Percentiles rank a stretch among this genome's conserved stretches.
phyloP scores from a whole-genome alignment of 768 basidiomycete species.

The Lactarius trivialis region DNA sequence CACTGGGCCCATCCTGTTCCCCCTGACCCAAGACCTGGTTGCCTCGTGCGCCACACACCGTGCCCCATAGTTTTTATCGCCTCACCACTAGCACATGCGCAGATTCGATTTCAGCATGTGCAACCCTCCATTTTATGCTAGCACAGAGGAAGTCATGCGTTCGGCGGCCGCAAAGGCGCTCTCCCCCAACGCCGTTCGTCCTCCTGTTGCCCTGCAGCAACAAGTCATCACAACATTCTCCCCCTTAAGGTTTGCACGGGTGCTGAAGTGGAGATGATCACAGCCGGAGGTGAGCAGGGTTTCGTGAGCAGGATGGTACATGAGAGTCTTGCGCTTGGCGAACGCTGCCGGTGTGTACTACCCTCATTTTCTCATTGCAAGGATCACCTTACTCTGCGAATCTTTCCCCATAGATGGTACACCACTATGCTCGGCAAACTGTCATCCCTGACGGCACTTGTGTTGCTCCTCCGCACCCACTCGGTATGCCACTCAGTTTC shows the following conservation, averaged over 20 bases:
- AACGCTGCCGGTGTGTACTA: conserved; percentile 50
- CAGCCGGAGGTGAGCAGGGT: conserved; percentile 72
- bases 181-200: conserved; percentile 62
- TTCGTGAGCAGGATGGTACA: conserved; percentile 75
- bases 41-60: conserved; percentile 1
- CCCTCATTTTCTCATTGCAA: neutral
- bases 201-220: neutral
- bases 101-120: conserved; percentile 85
- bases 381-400: neutral
- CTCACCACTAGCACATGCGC: neutral
- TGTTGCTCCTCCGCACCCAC: conserved; percentile 43
- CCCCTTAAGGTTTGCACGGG: conserved; percentile 72
- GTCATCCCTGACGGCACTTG: conserved; percentile 60
- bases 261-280: conserved; percentile 82
- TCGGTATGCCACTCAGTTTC: conserved; percentile 31
- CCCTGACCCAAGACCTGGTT: conserved; percentile 26
- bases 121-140: conserved; percentile 94
- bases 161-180: conserved; percentile 59
- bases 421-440: conserved; percentile 90
- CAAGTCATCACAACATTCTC: neutral
- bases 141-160: conserved; percentile 53
- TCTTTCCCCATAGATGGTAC: conserved; percentile 59
- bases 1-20: conserved; percentile 42
- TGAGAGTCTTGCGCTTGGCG: conserved; percentile 54
- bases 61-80: neutral